Conservation (phyloP, 768 basidiomycete genomes). For the Astraeus odoratus region DNA sequence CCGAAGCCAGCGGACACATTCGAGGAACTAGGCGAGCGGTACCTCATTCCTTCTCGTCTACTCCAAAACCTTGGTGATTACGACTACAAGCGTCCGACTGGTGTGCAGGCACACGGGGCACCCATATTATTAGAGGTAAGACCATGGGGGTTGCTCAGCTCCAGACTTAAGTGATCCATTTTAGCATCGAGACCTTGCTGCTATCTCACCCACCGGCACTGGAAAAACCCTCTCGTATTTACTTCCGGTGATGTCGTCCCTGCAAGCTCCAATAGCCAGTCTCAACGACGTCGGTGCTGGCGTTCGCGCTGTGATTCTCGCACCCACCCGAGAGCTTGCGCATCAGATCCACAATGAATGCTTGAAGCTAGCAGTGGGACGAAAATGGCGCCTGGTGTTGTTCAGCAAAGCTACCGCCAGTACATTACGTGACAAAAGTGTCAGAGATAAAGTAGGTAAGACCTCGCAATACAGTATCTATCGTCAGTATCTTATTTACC, state of each 20-base stretch:
- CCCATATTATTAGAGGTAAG: slow-evolving; percentile 76
- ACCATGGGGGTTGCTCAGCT: neutral
- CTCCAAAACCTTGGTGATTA: slow-evolving; percentile 56
- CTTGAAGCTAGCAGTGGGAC: slow-evolving; percentile 69
- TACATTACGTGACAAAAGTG: slow-evolving; percentile 66
- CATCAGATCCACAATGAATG: slow-evolving; percentile 94
- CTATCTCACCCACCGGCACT: slow-evolving; percentile 95
- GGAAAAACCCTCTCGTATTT: slow-evolving; percentile 96
- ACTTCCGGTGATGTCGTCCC: slow-evolving; percentile 64
- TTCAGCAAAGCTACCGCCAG: slow-evolving; percentile 88
- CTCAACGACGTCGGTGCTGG: slow-evolving; percentile 44
- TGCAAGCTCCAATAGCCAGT: slow-evolving; percentile 49
- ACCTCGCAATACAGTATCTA: slow-evolving; percentile 11
- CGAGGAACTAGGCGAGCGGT: slow-evolving; percentile 48
- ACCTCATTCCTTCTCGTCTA: slow-evolving; percentile 51
- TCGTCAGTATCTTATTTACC: neutral
- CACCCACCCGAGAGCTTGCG: slow-evolving; percentile 93
- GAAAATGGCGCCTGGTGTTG: slow-evolving; percentile 76
- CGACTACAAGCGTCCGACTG: slow-evolving; percentile 65
- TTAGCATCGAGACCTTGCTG: slow-evolving; percentile 80
- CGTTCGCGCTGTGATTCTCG: slow-evolving; percentile 73
- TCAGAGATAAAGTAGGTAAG: slow-evolving; percentile 71
- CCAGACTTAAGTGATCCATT: slow-evolving; percentile 3
- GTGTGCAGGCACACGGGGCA: slow-evolving; percentile 73
- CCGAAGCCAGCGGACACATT: slow-evolving; percentile 57